Conservation (phyloP, 2,329 filamentous ascomycete species). For the Talaromyces funiculosus region DNA sequence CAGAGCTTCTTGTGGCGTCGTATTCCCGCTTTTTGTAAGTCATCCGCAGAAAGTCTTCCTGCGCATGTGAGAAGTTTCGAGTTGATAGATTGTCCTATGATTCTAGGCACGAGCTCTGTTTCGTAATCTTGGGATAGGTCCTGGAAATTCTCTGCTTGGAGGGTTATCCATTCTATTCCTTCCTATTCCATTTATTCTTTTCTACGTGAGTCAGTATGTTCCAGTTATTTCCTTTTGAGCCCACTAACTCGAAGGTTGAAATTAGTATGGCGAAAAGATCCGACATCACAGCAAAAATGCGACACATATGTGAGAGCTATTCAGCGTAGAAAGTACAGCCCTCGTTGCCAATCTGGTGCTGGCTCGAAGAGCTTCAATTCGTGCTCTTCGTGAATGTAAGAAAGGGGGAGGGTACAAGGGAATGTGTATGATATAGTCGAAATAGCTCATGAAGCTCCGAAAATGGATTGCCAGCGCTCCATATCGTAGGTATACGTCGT, state of each 20-base stretch:
- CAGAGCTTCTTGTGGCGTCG: slow-evolving; percentile 27
- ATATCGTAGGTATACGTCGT: background rate
- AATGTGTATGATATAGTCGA: background rate
- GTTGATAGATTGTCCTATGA: background rate
- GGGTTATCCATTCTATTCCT: background rate
- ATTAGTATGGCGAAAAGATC: background rate
- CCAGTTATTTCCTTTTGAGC: background rate
- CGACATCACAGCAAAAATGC: slow-evolving; percentile 3
- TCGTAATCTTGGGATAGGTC: background rate
- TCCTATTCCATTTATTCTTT: slow-evolving; percentile 7
- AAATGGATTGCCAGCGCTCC: no score
- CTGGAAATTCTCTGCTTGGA: slow-evolving; percentile 7
- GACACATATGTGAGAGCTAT: background rate
- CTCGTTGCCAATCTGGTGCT: background rate
- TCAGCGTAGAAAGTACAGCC: background rate
- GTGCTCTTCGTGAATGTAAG: background rate
- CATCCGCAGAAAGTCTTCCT: slow-evolving; percentile 38
- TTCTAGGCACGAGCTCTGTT: slow-evolving; percentile 7
- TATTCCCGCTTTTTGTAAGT: slow-evolving; percentile 33
- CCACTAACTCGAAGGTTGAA: background rate
- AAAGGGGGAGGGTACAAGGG: background rate
- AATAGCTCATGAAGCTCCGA: background rate
- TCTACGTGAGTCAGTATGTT: background rate
- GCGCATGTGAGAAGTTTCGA: slow-evolving; percentile 25
- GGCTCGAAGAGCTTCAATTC: background rate